phyloP scores from a whole-genome alignment of 345 rosid species.

The Camelina laxa region DNA sequence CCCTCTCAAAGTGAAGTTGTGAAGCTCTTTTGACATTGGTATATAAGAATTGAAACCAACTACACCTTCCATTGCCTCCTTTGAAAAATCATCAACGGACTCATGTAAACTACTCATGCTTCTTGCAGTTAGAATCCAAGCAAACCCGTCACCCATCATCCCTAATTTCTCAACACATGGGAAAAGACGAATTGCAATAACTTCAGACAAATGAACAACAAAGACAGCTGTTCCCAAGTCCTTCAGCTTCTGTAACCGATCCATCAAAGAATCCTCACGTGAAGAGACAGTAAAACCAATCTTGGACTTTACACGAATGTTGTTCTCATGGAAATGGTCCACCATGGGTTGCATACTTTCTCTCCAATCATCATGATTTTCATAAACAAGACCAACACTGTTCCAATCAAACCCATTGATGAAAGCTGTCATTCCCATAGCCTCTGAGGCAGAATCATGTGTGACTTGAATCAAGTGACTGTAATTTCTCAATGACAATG shows the following conservation, averaged over 20 bases:
- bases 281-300: slow-evolving; percentile 35
- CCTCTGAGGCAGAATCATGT: slow-evolving; percentile 35
- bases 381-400: slow-evolving; percentile 38
- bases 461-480: slow-evolving; percentile 39
- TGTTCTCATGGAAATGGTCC: slow-evolving; percentile 18
- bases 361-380: slow-evolving; percentile 41
- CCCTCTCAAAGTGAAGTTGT: slow-evolving; percentile 42
- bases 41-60: slow-evolving; percentile 48
- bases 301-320: slow-evolving; percentile 7
- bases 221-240: slow-evolving; percentile 23
- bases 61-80: slow-evolving; percentile 52
- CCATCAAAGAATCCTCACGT: slow-evolving; percentile 8
- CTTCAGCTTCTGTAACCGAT: slow-evolving; percentile 24
- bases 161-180: slow-evolving; percentile 35
- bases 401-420: slow-evolving; percentile 42
- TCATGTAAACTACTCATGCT: slow-evolving; percentile 22
- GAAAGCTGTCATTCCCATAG: slow-evolving; percentile 37
- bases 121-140: slow-evolving; percentile 47
- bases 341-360: slow-evolving; percentile 28
- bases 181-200: slow-evolving; percentile 40
- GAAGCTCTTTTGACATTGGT: slow-evolving; percentile 47
- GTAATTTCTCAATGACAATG: slow-evolving; percentile 24
- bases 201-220: slow-evolving; percentile 40
- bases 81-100: not conserved
- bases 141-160: slow-evolving; percentile 50